Evolutionary conservation across 768 basidiomycete genomes (phyloP).

Genomic region (Porpolomopsis calyptriformis): DNA sequence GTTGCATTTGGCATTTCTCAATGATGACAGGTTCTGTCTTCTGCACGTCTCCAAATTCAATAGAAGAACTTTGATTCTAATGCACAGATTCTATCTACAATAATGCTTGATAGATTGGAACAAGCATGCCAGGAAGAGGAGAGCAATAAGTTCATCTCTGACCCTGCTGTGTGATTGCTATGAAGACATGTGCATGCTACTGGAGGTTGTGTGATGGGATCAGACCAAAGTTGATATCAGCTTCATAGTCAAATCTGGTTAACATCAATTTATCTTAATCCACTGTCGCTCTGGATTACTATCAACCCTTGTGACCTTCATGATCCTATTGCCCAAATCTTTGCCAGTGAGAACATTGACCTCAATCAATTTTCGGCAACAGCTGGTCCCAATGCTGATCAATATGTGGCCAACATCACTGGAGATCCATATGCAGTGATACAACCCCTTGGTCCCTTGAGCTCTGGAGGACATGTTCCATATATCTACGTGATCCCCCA

Average conservation of each 20-base stretch:
- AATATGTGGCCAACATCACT: conserved; percentile 20
- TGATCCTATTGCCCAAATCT: conserved; percentile 35
- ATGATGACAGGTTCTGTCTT: background rate
- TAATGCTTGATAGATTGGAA: background rate
- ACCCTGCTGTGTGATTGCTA: conserved; percentile 18
- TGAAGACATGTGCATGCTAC: conserved; percentile 18
- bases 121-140: conserved; percentile 19
- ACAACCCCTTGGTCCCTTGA: too few species aligned
- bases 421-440: conserved; percentile 31
- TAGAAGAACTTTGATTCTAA: background rate
- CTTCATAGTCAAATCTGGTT: conserved; percentile 28
- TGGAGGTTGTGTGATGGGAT: conserved; percentile 17
- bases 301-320: conserved; percentile 32
- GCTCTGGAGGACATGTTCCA: too few species aligned
- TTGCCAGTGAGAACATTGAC: conserved; percentile 33
- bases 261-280: conserved; percentile 18
- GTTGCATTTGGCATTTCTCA: background rate
- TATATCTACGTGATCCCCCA: too few species aligned
- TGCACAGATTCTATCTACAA: background rate
- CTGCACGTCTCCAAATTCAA: background rate
- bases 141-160: conserved; percentile 11
- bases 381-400: conserved; percentile 15
- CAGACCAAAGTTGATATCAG: conserved; percentile 20
- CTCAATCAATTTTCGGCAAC: conserved; percentile 25
- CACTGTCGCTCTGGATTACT: conserved; percentile 32